These are phyloP conservation scores for Schizosaccharomyces cryophilus DNA, from an alignment of 805 yeast genomes.

Conservation along the genomic window DNA sequence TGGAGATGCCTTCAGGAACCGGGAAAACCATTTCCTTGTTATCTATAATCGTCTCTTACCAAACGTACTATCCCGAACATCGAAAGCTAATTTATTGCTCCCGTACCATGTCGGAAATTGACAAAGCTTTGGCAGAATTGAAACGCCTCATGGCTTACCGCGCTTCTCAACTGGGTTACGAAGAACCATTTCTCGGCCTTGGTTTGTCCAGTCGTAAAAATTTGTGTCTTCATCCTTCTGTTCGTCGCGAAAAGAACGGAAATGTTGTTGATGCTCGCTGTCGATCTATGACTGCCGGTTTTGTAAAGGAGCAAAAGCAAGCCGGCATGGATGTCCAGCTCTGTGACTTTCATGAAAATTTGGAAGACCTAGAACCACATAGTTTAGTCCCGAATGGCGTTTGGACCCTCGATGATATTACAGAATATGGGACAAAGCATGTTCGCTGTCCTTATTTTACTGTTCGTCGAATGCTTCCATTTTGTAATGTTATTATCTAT, in stretches of 20 bases:
- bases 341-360: conserved; percentile 78
- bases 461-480: conserved; percentile 66
- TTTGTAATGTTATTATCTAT: conserved; percentile 81
- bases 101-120: conserved; percentile 98
- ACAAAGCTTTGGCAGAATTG: conserved; percentile 83
- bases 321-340: conserved; percentile 33
- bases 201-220: conserved; percentile 90
- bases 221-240: conserved; percentile 71
- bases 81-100: conserved; percentile 88
- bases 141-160: conserved; percentile 72
- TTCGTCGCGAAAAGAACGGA: conserved; percentile 73
- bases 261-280: conserved; percentile 87
- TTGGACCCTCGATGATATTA: conserved; percentile 68
- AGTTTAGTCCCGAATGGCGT: conserved; percentile 81
- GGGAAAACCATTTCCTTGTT: conserved; percentile 87
- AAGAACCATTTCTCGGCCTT: conserved; percentile 77
- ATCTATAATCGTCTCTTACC: conserved; percentile 84
- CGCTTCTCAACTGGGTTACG: conserved; percentile 55
- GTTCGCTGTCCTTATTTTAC: conserved; percentile 92
- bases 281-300: conserved; percentile 82
- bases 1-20: conserved; percentile 99
- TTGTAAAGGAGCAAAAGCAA: conserved; percentile 41
- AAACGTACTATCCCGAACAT: conserved; percentile 69
- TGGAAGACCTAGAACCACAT: conserved; percentile 67
- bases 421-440: conserved; percentile 49